Percentiles rank a stretch among this genome's conserved stretches.
phyloP scores from a whole-genome alignment of 2,329 filamentous ascomycete species.

The Phialemonium atrogriseum region DNA sequence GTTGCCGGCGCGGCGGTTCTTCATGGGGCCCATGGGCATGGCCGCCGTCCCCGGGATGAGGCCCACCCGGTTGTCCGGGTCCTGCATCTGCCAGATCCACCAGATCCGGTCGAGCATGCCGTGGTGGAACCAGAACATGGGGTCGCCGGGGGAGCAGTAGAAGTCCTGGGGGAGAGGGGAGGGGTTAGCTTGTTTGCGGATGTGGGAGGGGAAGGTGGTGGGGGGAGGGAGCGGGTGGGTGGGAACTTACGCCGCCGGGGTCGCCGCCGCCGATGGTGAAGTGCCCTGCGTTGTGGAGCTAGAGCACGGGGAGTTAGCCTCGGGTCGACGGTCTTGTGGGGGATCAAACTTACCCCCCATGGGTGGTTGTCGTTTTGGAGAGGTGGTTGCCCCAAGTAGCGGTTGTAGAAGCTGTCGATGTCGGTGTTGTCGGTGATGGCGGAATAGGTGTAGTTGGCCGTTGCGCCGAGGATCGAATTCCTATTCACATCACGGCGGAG shows the following conservation, averaged over 20 bases:
- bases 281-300: conserved; percentile 24
- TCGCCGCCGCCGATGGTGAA: conserved; percentile 26
- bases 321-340: background rate
- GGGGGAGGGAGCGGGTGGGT: background rate
- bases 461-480: conserved; percentile 21
- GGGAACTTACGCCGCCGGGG: conserved; percentile 17
- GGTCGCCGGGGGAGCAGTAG: conserved; percentile 21
- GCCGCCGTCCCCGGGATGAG: conserved; percentile 1
- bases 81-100: conserved; percentile 28
- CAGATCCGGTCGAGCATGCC: conserved; percentile 22
- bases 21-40: background rate
- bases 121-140: conserved; percentile 25
- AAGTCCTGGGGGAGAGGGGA: conserved; percentile 14
- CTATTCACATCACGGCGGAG: conserved; percentile 27
- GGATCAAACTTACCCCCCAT: conserved; percentile 20
- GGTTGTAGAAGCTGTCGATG: conserved; percentile 28
- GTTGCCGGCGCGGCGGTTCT: no score
- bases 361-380: conserved; percentile 22
- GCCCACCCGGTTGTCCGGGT: conserved; percentile 15
- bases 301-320: conserved; percentile 4
- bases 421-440: conserved; percentile 23
- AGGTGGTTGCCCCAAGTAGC: conserved; percentile 22
- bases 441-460: conserved; percentile 17
- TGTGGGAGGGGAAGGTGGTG: background rate
- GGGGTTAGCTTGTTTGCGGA: conserved; percentile 1